Base-by-base conservation (phyloP, 352 stramenopile species). In the Globisporangium parvum region DNA sequence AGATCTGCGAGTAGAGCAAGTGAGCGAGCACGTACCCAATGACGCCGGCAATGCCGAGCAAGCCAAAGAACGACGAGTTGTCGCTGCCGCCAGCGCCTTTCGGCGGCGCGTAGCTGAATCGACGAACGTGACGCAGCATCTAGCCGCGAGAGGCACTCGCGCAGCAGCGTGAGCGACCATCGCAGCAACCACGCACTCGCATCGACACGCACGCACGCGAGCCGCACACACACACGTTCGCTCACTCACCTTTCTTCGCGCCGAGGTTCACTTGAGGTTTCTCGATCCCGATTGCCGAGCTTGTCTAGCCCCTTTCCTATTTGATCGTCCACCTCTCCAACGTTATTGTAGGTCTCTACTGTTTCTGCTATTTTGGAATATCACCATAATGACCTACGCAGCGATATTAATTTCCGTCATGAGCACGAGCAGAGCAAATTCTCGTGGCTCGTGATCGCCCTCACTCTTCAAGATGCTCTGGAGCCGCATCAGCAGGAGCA, bases 21-120 rank as follows among this genome's bases (percentile, higher is more conserved):
- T 4, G 10, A 20, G 14, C 39, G 21, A 20, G n/a, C 37, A 52
- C 60, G 51, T 63, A 93, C 85, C 78, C 79, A 31, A 92, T 60
- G 49, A 85, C 71, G 20, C 70, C 69, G 21, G 65, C 71, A 23
- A 93, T 70, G 18, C 71, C 76, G 20, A 94, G 55, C 46, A 94
- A 60, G n/a, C 79, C 87, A 58, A 93, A 84, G 56, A 88, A 85
- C 21, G 77, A 87, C 57, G 85, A 91, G 60, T 90, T 93, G 67
- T 93, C 85, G 52, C 77, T 75, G 31, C 66, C 66, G 28, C 75
- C 83, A 3, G 75, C 67, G 20, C 78, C 77, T 47, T 74, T 75
- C 18, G 76, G 80, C n/a, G 82, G 71, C 31, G 77, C 57, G 51
- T 90, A 90, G 65, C 78, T 90, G 52, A 90, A 75, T 53, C 69